phyloP scores from a whole-genome alignment of 768 basidiomycete species.

The Mycena polygramma region DNA sequence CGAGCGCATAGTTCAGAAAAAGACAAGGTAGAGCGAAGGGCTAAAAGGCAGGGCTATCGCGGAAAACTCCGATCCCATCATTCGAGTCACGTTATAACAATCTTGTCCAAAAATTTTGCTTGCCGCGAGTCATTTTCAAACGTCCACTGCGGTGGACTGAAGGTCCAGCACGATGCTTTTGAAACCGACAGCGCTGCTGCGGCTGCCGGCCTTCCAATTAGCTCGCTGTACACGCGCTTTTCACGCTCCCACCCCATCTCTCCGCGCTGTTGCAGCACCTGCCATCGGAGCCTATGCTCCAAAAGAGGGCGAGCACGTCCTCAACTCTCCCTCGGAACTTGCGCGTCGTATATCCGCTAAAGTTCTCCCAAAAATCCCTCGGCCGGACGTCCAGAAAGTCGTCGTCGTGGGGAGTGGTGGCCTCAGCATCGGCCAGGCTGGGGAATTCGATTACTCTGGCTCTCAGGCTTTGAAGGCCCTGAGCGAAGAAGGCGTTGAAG shows the following conservation, averaged over 20 bases:
- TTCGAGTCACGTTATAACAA: too few species aligned
- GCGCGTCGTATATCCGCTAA: slow-evolving; percentile 94
- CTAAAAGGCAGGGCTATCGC: too few species aligned
- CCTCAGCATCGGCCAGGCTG: slow-evolving; percentile 97
- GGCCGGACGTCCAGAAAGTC: slow-evolving; percentile 94
- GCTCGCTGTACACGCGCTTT: slow-evolving; percentile 60
- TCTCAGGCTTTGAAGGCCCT: slow-evolving; percentile 99
- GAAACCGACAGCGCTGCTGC: slow-evolving; percentile 46
- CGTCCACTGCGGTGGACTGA: slow-evolving; percentile 12
- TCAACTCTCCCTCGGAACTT: slow-evolving; percentile 95
- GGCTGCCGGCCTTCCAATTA: slow-evolving; percentile 58
- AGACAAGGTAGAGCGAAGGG: too few species aligned
- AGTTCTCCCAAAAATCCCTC: slow-evolving; percentile 91
- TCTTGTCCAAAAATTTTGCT: too few species aligned
- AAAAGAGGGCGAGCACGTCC: slow-evolving; percentile 79
- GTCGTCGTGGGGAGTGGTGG: slow-evolving; percentile 97
- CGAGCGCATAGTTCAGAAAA: too few species aligned
- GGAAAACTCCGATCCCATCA: too few species aligned
- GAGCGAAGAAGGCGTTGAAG: slow-evolving; percentile 93
- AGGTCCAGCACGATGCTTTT: slow-evolving; percentile 29
- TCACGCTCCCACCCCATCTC: slow-evolving; percentile 65
- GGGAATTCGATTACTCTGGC: slow-evolving; percentile 99
- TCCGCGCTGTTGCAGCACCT: slow-evolving; percentile 79
- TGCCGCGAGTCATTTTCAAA: too few species aligned
- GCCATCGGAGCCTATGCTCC: slow-evolving; percentile 79